phyloP scores from a whole-genome alignment of 1,139 yeast species.

The Pichia sp. region DNA sequence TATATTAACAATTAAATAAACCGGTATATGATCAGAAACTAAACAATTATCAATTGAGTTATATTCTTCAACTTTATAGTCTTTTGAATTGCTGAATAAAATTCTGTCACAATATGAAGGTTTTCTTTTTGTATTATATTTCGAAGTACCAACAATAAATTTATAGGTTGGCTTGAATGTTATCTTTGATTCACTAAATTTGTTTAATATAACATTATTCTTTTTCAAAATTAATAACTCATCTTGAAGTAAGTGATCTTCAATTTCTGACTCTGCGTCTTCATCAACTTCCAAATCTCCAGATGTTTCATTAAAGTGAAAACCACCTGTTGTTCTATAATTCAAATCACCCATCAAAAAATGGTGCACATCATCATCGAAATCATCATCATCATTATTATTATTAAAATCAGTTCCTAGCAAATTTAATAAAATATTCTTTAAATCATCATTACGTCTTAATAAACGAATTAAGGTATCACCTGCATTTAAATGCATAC shows the following conservation, averaged over 20 bases:
- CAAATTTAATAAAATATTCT: slow-evolving; percentile 44
- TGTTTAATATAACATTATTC: slow-evolving; percentile 45
- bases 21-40: slow-evolving; percentile 41
- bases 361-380: slow-evolving; percentile 38
- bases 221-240: slow-evolving; percentile 48
- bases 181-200: slow-evolving; percentile 59
- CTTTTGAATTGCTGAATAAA: slow-evolving; percentile 32
- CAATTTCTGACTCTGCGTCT: neutral
- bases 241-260: slow-evolving; percentile 33
- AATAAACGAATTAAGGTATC: slow-evolving; percentile 51
- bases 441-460: slow-evolving; percentile 48
- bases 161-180: slow-evolving; percentile 74
- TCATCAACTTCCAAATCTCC: neutral
- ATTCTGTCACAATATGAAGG: slow-evolving; percentile 94
- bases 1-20: slow-evolving; percentile 36
- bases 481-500: slow-evolving; percentile 68
- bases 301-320: neutral
- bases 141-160: slow-evolving; percentile 42
- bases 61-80: slow-evolving; percentile 29
- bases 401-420: slow-evolving; percentile 58
- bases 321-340: slow-evolving; percentile 47
- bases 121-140: slow-evolving; percentile 51
- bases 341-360: slow-evolving; percentile 82
- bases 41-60: slow-evolving; percentile 40
- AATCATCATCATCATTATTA: slow-evolving; percentile 32